Evolutionary conservation across 306 rosid genomes (phyloP).

Genomic region (Geum urbanum): DNA sequence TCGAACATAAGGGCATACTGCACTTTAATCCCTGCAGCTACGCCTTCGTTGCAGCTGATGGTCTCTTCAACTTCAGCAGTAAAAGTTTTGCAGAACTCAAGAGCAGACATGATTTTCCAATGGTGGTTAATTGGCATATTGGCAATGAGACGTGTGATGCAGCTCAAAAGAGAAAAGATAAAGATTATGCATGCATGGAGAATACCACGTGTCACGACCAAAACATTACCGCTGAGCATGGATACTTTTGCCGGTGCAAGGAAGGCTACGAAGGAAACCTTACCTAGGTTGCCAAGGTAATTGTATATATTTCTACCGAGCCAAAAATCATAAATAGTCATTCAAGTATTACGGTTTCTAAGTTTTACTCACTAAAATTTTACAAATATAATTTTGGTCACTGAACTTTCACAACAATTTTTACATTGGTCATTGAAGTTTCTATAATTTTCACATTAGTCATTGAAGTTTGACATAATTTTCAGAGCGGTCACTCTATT

Average conservation of each 20-base stretch:
- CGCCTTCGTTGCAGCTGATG: neutral
- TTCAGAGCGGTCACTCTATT: no score
- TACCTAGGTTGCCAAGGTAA: slow-evolving; percentile 25
- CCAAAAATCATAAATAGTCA: no score
- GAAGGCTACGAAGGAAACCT: slow-evolving; percentile 3
- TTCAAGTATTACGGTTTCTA: no score
- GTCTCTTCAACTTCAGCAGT: neutral
- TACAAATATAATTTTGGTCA: no score
- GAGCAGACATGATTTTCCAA: neutral
- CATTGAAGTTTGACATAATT: no score
- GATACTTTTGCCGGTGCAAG: neutral
- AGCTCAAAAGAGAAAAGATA: neutral
- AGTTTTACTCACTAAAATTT: no score
- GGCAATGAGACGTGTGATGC: neutral
- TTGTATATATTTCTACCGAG: no score
- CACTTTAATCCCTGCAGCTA: slow-evolving; percentile 8
- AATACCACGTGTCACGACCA: neutral
- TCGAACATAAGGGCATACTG: rapidly evolving
- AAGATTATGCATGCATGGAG: neutral
- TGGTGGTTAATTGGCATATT: slow-evolving; percentile 14
- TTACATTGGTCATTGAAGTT: no score
- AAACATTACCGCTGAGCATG: neutral
- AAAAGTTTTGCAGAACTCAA: neutral
- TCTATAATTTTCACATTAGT: no score
- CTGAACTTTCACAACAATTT: no score